These are phyloP conservation scores for Leucocoprinus birnbaumii DNA, from an alignment of 768 basidiomycete genomes.

Conservation along the genomic window DNA sequence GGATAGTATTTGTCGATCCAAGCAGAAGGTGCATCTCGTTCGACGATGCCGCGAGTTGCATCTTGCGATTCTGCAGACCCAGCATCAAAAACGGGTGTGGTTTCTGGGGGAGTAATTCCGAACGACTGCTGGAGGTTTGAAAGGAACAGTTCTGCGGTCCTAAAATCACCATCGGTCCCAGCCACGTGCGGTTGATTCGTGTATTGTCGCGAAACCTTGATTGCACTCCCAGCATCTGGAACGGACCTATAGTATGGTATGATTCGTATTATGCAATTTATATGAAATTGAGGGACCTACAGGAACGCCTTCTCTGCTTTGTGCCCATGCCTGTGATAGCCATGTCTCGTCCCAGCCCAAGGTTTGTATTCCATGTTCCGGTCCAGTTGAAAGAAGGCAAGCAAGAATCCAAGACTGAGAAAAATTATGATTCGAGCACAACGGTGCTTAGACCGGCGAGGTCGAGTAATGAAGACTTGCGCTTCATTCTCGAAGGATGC, in stretches of 20 bases:
- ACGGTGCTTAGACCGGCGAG: background rate
- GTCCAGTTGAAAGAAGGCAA: background rate
- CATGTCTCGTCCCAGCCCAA: background rate
- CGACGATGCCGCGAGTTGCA: slow-evolving; percentile 57
- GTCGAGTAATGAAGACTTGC: background rate
- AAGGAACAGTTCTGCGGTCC: slow-evolving; percentile 66
- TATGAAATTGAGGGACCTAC: background rate
- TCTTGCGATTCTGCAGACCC: slow-evolving; percentile 65
- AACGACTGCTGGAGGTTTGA: slow-evolving; percentile 67
- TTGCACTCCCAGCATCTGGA: slow-evolving; percentile 36
- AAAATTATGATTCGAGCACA: background rate
- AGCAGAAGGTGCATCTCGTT: slow-evolving; percentile 48
- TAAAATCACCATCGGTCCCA: slow-evolving; percentile 56
- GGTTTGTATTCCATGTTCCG: background rate
- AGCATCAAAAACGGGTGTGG: slow-evolving; percentile 64
- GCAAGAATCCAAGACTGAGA: background rate
- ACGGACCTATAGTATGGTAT: background rate
- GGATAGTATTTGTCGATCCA: slow-evolving; percentile 93
- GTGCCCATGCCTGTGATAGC: background rate
- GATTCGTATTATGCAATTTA: background rate
- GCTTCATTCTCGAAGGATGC: slow-evolving; percentile 6
- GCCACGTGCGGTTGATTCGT: slow-evolving; percentile 73
- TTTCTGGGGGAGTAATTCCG: slow-evolving; percentile 38
- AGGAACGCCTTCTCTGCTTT: slow-evolving; percentile 3
- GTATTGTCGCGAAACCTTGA: slow-evolving; percentile 52